These are phyloP conservation scores for Selaginella moellendorffii DNA, from an alignment of 75 land plant genomes.

Conservation along the genomic window DNA sequence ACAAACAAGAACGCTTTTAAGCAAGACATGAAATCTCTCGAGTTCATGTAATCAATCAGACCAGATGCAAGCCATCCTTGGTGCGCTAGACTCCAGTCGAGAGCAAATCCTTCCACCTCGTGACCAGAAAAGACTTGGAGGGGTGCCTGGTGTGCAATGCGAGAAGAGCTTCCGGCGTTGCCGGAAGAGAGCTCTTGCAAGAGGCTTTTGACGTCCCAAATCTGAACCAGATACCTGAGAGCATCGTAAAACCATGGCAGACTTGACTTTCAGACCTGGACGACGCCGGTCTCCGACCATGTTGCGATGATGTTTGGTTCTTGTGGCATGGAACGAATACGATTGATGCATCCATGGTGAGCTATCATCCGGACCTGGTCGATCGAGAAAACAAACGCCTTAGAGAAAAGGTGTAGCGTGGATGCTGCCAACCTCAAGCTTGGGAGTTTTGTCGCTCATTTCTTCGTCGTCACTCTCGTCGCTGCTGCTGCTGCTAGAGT, in stretches of 20 bases:
- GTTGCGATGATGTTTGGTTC: conserved; percentile 84
- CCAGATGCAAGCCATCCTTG: not conserved
- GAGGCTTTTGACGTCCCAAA: conserved; percentile 72
- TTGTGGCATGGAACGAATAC: conserved; percentile 81
- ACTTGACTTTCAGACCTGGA: conserved; percentile 74
- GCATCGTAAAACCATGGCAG: not conserved
- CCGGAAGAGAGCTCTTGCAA: conserved; percentile 46
- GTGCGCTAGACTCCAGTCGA: too few species aligned
- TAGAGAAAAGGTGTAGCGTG: too few species aligned
- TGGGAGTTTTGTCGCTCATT: too few species aligned
- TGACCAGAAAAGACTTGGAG: conserved; percentile 57
- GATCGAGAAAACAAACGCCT: not conserved
- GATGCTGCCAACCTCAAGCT: too few species aligned
- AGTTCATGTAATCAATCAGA: not conserved
- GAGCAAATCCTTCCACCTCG: too few species aligned
- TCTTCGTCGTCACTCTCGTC: too few species aligned
- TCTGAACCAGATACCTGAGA: too few species aligned
- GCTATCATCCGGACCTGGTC: conserved; percentile 74
- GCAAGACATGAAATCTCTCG: not conserved
- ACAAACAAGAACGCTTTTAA: too few species aligned
- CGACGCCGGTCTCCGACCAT: conserved; percentile 86
- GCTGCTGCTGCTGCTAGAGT: too few species aligned
- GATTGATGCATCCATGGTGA: conserved; percentile 86
- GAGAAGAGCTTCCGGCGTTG: conserved; percentile 28
- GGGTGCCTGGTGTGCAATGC: conserved; percentile 50